phyloP scores from a whole-genome alignment of 352 stramenopile species.

The Pythium folliculosum region DNA sequence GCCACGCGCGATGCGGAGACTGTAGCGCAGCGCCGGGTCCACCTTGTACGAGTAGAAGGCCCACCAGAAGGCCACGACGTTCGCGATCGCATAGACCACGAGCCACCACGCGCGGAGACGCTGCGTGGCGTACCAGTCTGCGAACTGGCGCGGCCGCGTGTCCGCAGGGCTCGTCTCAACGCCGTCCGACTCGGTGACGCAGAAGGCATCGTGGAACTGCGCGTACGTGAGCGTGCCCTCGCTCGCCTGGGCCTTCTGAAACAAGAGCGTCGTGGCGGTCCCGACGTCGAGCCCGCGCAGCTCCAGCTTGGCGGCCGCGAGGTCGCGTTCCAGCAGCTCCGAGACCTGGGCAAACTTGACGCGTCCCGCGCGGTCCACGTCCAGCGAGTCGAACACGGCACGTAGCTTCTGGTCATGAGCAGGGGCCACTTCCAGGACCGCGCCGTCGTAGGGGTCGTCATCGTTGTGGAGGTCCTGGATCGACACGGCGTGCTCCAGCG shows the following conservation, averaged over 20 bases:
- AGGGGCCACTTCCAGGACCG: background rate
- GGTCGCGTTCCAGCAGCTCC: background rate
- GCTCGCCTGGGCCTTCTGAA: background rate
- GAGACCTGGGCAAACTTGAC: slow-evolving; percentile 2
- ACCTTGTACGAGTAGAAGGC: slow-evolving; percentile 12
- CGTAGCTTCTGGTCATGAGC: background rate
- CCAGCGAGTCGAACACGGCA: background rate
- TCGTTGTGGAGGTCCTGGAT: background rate
- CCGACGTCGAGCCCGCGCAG: background rate
- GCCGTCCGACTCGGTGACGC: background rate
- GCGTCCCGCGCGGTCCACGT: background rate
- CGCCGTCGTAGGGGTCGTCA: too few relatives aligned
- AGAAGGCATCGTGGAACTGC: slow-evolving; percentile 2
- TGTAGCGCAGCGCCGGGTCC: slow-evolving; percentile 9
- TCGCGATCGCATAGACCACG: slow-evolving; percentile 1
- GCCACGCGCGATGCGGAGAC: slow-evolving; percentile 7
- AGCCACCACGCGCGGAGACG: slow-evolving; percentile 10
- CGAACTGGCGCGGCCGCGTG: background rate
- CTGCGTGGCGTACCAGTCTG: slow-evolving; percentile 11
- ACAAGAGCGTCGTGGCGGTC: background rate
- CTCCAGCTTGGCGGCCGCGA: background rate
- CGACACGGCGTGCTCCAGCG: background rate
- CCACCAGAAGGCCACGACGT: slow-evolving; percentile 13
- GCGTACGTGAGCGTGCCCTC: background rate
- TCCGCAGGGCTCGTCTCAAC: background rate